These are phyloP conservation scores for Mortierella sp. DNA, from an alignment of 371 early-diverging fungal species.

Conservation along the genomic window DNA sequence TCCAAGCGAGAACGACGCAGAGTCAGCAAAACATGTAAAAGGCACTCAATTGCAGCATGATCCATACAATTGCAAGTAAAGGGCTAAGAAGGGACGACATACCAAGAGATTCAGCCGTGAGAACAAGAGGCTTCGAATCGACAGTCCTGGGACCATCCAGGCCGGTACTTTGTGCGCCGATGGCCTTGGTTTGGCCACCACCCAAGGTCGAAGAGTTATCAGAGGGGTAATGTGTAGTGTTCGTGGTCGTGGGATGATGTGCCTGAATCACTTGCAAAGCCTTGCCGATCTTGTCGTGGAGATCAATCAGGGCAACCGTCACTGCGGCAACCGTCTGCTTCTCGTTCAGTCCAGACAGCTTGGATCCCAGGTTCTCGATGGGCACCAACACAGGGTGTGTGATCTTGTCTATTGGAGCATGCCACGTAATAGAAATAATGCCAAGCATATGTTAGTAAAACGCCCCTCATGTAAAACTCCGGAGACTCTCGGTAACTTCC, in stretches of 20 bases:
- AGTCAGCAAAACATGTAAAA: background rate
- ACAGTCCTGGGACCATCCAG: background rate
- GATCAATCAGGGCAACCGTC: conserved; percentile 26
- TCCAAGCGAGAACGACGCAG: background rate
- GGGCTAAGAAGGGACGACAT: background rate
- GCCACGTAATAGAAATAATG: background rate
- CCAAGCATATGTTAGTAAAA: background rate
- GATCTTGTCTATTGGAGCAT: conserved; percentile 34
- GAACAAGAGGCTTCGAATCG: conserved; percentile 36
- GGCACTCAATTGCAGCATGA: background rate
- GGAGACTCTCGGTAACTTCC: too few species aligned
- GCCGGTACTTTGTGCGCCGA: too few species aligned
- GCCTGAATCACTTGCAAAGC: conserved; percentile 32
- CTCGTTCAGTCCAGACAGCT: conserved; percentile 29
- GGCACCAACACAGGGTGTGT: conserved; percentile 35
- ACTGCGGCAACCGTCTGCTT: conserved; percentile 48
- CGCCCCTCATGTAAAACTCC: background rate
- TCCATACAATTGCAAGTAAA: too few species aligned
- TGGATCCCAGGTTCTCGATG: conserved; percentile 30
- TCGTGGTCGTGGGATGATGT: conserved; percentile 26
- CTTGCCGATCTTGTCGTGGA: conserved; percentile 32
- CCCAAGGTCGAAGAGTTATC: background rate
- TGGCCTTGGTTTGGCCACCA: background rate
- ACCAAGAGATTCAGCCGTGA: conserved; percentile 50
- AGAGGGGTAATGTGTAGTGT: conserved; percentile 9